phyloP scores from a whole-genome alignment of 306 rosid genomes.

The Sechiopsis laciniata region DNA sequence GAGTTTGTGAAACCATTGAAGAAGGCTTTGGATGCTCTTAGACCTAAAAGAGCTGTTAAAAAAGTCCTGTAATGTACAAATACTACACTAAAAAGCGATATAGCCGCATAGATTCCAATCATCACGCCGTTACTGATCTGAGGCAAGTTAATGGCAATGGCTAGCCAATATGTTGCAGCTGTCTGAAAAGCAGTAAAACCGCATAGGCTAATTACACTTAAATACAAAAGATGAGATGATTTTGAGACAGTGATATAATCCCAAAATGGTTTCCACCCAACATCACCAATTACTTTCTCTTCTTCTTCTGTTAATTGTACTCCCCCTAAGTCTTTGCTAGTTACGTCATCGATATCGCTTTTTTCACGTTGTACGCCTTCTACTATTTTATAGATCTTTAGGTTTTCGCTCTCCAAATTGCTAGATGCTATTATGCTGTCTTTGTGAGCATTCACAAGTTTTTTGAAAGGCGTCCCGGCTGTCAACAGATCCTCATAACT shows the following conservation, averaged over 20 bases:
- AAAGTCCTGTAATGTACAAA: constrained; percentile 42
- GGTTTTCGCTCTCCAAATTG: constrained; percentile 27
- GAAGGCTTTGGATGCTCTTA: constrained; percentile 67
- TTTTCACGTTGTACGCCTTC: constrained; percentile 24
- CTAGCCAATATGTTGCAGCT: constrained; percentile 61
- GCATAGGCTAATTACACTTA: constrained; percentile 24
- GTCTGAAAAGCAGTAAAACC: constrained; percentile 45
- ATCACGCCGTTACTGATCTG: constrained; percentile 34
- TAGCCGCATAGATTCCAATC: constrained; percentile 47
- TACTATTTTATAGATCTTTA: constrained; percentile 22
- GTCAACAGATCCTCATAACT: constrained; percentile 53
- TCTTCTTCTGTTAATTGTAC: constrained; percentile 68
- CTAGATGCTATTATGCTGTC: constrained; percentile 39
- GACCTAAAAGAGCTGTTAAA: constrained; percentile 42
- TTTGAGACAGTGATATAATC: constrained; percentile 47
- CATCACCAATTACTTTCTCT: constrained; percentile 57
- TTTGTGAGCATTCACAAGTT: constrained; percentile 71
- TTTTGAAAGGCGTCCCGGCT: constrained; percentile 62
- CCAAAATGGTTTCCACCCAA: constrained; percentile 62
- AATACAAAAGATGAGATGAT: constrained; percentile 33
- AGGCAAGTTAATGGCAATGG: constrained; percentile 52
- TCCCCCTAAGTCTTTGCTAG: constrained; percentile 27
- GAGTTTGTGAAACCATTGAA: constrained; percentile 51
- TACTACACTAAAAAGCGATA: constrained; percentile 42
- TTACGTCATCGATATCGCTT: constrained; percentile 32